phyloP scores from a whole-genome alignment of 2,329 filamentous ascomycete genomes.

The Drechmeria coniospora region DNA sequence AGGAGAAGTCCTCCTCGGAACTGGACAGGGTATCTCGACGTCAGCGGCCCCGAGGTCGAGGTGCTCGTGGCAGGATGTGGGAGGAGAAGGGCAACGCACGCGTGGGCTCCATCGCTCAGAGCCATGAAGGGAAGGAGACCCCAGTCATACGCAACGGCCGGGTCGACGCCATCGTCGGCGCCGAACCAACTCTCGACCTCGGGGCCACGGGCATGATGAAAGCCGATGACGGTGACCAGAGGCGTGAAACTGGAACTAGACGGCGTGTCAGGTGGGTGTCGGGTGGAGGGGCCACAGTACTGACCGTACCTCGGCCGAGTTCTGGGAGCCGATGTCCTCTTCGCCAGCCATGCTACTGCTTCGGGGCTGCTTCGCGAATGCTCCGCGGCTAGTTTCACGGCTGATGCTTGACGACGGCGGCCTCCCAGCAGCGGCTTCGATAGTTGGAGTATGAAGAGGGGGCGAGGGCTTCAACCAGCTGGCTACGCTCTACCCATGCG shows the following conservation, averaged over 20 bases:
- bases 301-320: slow-evolving; percentile 12
- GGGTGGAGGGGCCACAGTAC: slow-evolving; percentile 18
- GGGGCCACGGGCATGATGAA: slow-evolving; percentile 74
- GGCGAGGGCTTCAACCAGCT: too few species aligned
- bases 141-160: slow-evolving; percentile 78
- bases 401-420: too few species aligned
- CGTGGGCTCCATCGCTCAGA: slow-evolving; percentile 85
- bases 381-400: too few species aligned
- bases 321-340: slow-evolving; percentile 9
- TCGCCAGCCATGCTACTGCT: slow-evolving; percentile 14
- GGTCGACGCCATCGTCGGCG: slow-evolving; percentile 56
- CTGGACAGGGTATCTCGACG: slow-evolving; percentile 23
- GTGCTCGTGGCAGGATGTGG: too few species aligned
- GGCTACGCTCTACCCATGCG: too few species aligned
- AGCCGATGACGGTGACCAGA: slow-evolving; percentile 66
- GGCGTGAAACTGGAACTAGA: slow-evolving; percentile 37
- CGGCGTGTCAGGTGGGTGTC: slow-evolving; percentile 14
- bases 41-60: too few species aligned
- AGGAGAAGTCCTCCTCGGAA: slow-evolving; percentile 90
- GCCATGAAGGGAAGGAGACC: slow-evolving; percentile 90
- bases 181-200: slow-evolving; percentile 92
- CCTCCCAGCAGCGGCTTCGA: too few species aligned
- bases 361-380: too few species aligned
- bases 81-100: slow-evolving; percentile 42
- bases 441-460: too few species aligned